Conservation (phyloP, 2,329 filamentous ascomycete species). For the Dothistroma septosporum region DNA sequence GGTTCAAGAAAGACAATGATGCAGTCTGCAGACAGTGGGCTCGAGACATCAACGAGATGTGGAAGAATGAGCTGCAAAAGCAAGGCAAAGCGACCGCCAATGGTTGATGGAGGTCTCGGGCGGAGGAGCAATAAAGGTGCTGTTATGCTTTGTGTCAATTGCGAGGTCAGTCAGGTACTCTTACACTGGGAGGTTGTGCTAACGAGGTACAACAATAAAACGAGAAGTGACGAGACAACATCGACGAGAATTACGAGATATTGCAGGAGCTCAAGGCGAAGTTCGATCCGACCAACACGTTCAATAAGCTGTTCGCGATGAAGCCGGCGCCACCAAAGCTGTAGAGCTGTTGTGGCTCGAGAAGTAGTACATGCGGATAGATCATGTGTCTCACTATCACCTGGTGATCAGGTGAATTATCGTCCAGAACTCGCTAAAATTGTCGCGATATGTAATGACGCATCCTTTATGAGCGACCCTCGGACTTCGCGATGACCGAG, state of each 20-base stretch:
- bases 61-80: constrained; percentile 25
- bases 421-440: not conserved
- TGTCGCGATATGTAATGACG: not conserved
- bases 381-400: too few relatives aligned
- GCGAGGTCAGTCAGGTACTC: constrained; percentile 23
- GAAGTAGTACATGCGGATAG: too few relatives aligned
- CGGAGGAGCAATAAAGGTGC: constrained; percentile 27
- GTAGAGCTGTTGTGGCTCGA: not conserved
- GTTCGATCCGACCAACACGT: constrained; percentile 48
- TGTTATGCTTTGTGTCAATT: constrained; percentile 30
- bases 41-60: constrained; percentile 25
- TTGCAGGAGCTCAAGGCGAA: constrained; percentile 43
- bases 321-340: constrained; percentile 9
- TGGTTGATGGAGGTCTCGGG: constrained; percentile 25
- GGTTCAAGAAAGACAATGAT: constrained; percentile 28
- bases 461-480: too few relatives aligned
- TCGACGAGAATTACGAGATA: constrained; percentile 42
- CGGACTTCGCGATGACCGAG: not conserved
- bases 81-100: constrained; percentile 21
- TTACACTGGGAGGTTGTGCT: not conserved
- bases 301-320: constrained; percentile 39
- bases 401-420: too few relatives aligned
- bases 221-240: constrained; percentile 37
- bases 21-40: constrained; percentile 27
- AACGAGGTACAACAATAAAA: constrained; percentile 27